These are phyloP conservation scores for Fistulinella prunicolor DNA, from an alignment of 768 basidiomycete genomes.

Conservation along the genomic window DNA sequence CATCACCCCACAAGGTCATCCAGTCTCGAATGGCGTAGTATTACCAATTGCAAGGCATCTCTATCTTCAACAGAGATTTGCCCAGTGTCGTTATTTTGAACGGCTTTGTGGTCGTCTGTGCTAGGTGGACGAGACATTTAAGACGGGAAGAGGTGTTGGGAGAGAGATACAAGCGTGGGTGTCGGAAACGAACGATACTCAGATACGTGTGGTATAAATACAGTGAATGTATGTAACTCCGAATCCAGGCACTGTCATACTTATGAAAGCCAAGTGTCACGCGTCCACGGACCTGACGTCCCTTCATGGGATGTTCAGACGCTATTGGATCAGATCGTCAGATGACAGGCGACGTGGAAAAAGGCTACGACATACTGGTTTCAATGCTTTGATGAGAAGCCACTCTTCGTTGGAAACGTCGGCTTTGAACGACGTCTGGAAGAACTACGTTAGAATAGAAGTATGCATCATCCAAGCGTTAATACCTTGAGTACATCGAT, in stretches of 20 bases:
- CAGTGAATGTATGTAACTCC: constrained; percentile 28
- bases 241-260: constrained; percentile 17
- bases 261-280: constrained; percentile 1
- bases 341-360: background rate
- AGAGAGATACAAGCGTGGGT: background rate
- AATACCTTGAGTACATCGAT: constrained; percentile 93
- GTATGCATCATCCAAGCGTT: background rate
- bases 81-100: constrained; percentile 22
- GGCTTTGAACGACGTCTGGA: constrained; percentile 77
- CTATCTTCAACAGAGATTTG: constrained; percentile 33
- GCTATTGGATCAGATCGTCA: constrained; percentile 25
- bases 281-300: background rate
- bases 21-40: constrained; percentile 25
- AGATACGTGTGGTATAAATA: constrained; percentile 29
- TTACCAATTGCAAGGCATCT: constrained; percentile 61
- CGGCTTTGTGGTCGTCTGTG: constrained; percentile 8
- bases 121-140: constrained; percentile 24
- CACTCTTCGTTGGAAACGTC: constrained; percentile 92
- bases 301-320: constrained; percentile 36
- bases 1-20: constrained; percentile 31
- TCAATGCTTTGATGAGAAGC: constrained; percentile 86
- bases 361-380: constrained; percentile 47
- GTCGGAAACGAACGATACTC: background rate
- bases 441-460: constrained; percentile 8
- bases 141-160: background rate